Evolutionary conservation across 1,139 yeast genomes (phyloP).

Genomic region (Saccharomyces hybrid): DNA sequence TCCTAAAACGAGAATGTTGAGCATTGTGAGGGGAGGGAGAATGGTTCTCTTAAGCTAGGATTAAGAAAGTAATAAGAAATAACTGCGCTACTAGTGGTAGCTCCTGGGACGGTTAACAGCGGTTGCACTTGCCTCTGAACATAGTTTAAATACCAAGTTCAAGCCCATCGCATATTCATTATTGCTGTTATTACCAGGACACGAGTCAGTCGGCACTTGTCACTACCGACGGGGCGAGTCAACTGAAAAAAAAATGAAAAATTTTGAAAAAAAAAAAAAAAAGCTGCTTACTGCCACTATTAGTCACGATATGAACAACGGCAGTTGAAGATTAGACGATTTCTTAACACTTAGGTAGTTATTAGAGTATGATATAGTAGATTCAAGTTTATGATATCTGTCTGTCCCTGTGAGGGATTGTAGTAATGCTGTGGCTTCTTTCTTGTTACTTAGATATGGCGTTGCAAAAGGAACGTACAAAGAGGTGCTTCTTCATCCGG

Average conservation of each 20-base stretch:
- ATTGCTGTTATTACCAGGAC: not conserved
- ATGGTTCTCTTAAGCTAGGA: not conserved
- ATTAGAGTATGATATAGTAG: not conserved
- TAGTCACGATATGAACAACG: not conserved
- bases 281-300: not conserved
- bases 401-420: not conserved
- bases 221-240: not conserved
- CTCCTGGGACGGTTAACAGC: not conserved
- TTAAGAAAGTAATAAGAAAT: not conserved
- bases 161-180: not conserved
- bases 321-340: not conserved
- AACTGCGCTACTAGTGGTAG: not conserved
- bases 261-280: not conserved
- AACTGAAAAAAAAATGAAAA: constrained; percentile 1
- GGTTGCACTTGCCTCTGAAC: not conserved
- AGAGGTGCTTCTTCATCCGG: too few species aligned
- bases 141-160: not conserved
- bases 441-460: not conserved
- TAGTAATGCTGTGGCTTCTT: not conserved
- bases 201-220: not conserved
- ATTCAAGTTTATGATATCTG: not conserved
- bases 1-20: constrained; percentile 81
- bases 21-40: not conserved
- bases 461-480: not conserved
- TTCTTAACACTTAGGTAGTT: not conserved